Base-by-base conservation (phyloP, 2,329 filamentous ascomycete species). In the Nannizzia gypsea region DNA sequence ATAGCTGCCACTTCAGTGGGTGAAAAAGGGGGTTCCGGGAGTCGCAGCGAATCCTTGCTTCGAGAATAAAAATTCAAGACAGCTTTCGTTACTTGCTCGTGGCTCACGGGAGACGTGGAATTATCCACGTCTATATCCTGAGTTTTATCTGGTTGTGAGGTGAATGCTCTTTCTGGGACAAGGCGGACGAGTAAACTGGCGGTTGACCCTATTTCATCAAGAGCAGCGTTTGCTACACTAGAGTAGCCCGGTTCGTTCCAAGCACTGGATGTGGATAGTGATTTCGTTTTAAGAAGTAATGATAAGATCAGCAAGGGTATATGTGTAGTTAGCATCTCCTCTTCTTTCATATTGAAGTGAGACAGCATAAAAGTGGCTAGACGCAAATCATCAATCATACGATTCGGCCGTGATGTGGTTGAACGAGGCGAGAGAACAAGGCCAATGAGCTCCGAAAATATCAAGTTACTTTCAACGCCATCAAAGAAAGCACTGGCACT, bases 401-500 rank as follows among this genome's bases (percentile, higher is more conserved):
- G 81, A 60, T 83, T 78, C 3, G 76, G 73, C 3, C 70, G 66
- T 36, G 69, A 68, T 34, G 69, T 75, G n/a, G 82, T 77, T 66
- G 84, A 79, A 1, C 80, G 79, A 26, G 74, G 60, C 17, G 77
- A 75, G 34, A 76, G 73, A 61, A 93, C 76, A 46, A 93, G 79
- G 11, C 83, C 78, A 60, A 89, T 77, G 60, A 96, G 79, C 69
- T 95, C 89, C 55, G 87, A 85, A 78, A 95, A 99, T 54, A 99
- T 96, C 20, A 97, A 78, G 6, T 88, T 87, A 67, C 91, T 95
- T 73, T 99, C 93, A 42, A 97, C 92, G 3, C 92, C 92, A 69
- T 99, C 93, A 66, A 99, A 99, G 74, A 99, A 99, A 44, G 93
- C 87, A 69, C 88, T 95, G 3, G 92, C 93, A 70, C 92, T 97